Evolutionary conservation across 352 stramenopile genomes (phyloP), one percentile per base, ranked within the genome.

Genomic region (Phytophthora hibernalis): DNA sequence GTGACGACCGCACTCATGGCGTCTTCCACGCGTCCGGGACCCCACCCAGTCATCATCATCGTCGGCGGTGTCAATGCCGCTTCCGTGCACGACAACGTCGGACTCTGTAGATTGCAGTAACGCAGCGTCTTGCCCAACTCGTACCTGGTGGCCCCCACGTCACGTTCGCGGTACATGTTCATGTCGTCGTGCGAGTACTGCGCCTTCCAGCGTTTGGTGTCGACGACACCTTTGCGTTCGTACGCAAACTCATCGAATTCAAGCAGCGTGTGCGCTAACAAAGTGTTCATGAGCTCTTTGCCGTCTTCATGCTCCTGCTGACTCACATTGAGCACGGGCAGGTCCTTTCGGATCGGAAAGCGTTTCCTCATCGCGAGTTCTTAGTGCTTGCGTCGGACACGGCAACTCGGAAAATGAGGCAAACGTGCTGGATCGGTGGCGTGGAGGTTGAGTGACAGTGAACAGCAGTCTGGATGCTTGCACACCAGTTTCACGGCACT

Each of bases 1-100:
- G 79, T 80, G 1, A 85, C 71, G 1, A 87, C 70, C 5, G 76
- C 75, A 22, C 81, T 74, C 76, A 87, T 81, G 11, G 74, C 74
- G 58, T 87, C 70, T 28, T 87, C 70, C 1, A 87, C 59, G 4
- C 63, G 70, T 20, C 79, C 79, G 16, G 74, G 70, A 2, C 70
- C 52, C 28, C 79, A 73, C 12, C 79, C 76, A 0, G 72, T 78
- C 13, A 84, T 20, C 61, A 77, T 65, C 38, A 80, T 50, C 16
- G 63, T 74, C 18, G 68, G 38, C 0, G 72, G 55, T 8, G 59
- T 56, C 35, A 80, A 28, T 9, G 64, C 57, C 20, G 66, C 70
- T 20, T 57, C 45, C 42, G 54, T 74, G 33, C 58, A 72, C 16
- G 68, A 51, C 31, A 74, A 62, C 9, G 52, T 45, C 16, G 56